These are phyloP conservation scores for Dryas integrifolia DNA, from an alignment of 331 rosid genomes.

Conservation along the genomic window DNA sequence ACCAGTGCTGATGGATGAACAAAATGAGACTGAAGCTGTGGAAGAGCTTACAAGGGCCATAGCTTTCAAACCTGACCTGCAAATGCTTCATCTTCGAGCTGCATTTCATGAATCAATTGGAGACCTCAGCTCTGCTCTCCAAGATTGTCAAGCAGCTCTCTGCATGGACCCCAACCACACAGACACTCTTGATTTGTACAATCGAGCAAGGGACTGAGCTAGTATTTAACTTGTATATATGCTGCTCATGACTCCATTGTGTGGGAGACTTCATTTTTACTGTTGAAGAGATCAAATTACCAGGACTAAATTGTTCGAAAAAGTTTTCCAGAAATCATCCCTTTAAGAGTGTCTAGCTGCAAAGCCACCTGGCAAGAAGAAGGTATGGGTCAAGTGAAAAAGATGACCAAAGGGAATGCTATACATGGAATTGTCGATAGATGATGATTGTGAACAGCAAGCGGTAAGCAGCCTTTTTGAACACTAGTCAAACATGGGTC, in stretches of 20 bases:
- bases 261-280: neutral
- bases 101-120: slow-evolving; percentile 77
- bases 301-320: neutral
- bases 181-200: slow-evolving; percentile 61
- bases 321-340: neutral
- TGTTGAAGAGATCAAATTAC: neutral
- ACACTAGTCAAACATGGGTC: neutral
- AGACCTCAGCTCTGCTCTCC: slow-evolving; percentile 44
- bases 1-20: slow-evolving; percentile 88
- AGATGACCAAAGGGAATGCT: neutral
- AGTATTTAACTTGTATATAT: neutral
- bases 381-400: neutral
- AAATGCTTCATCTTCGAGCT: slow-evolving; percentile 85
- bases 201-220: slow-evolving; percentile 39
- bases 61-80: slow-evolving; percentile 71
- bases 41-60: slow-evolving; percentile 72
- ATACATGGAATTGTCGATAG: slow-evolving; percentile 8
- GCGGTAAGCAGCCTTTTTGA: neutral
- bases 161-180: slow-evolving; percentile 72
- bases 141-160: slow-evolving; percentile 79
- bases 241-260: neutral
- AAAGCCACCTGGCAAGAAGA: neutral
- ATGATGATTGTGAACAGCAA: neutral
- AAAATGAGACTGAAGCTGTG: slow-evolving; percentile 70
- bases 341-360: slow-evolving; percentile 4